Evolutionary conservation across 495 filamentous ascomycete species (phyloP).

Genomic region (Daldinia vernicosa): DNA sequence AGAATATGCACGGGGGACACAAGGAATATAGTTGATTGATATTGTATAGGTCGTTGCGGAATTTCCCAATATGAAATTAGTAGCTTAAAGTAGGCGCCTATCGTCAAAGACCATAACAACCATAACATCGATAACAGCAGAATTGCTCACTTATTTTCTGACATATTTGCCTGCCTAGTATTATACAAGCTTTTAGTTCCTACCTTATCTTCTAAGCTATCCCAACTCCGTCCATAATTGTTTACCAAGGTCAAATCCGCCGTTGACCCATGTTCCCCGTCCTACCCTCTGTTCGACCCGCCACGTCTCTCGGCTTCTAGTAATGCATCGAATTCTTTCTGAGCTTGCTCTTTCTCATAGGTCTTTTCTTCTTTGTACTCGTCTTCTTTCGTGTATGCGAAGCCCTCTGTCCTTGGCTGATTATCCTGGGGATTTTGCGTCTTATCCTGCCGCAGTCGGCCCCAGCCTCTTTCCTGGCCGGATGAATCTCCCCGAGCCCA

Average conservation of each 20-base stretch:
- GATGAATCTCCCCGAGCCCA: slow-evolving; percentile 43
- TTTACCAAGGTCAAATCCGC: background rate
- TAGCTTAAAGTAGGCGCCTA: too few relatives aligned
- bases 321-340: slow-evolving; percentile 58
- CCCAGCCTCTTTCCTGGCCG: slow-evolving; percentile 42
- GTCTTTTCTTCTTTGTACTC: slow-evolving; percentile 46
- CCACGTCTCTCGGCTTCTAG: slow-evolving; percentile 45
- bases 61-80: too few relatives aligned
- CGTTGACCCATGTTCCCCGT: background rate
- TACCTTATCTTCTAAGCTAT: background rate
- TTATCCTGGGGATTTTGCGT: slow-evolving; percentile 19
- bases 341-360: slow-evolving; percentile 53
- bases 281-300: slow-evolving; percentile 15
- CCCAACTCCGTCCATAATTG: background rate
- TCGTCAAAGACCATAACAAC: too few relatives aligned
- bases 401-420: slow-evolving; percentile 42
- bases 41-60: too few relatives aligned
- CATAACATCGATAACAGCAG: too few relatives aligned
- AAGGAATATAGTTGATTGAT: too few relatives aligned
- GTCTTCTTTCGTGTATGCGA: slow-evolving; percentile 48
- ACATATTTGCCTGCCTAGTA: background rate
- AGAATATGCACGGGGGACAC: too few relatives aligned
- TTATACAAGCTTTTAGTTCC: background rate
- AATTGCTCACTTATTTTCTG: too few relatives aligned
- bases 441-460: slow-evolving; percentile 40